Evolutionary conservation across 1,284 basidiomycete species (phyloP), one percentile per base, ranked within the genome.

Genomic region (Malassezia japonica): DNA sequence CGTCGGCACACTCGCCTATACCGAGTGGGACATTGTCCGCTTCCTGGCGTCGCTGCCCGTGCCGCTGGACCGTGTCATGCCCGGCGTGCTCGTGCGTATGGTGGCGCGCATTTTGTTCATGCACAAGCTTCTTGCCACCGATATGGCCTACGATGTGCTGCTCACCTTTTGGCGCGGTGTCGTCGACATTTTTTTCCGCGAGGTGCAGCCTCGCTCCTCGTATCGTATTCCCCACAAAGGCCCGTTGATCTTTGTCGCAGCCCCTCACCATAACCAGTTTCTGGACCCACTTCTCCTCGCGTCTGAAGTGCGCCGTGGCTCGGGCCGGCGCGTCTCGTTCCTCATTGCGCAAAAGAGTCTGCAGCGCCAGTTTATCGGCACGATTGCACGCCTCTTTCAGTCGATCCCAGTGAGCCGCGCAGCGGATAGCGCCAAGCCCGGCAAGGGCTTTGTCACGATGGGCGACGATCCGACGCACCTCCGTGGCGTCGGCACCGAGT

Each of bases 261-360:
- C 89, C 12, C 94, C 94, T 16, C 94, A 99, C 75, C 85, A 87
- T 70, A 99, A 98, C 74, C 75, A 98, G 86, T 98, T 99, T 75
- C 81, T 98, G 48, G 94, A 99, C 70, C 91, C 94, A 7, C 76
- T 98, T 39, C 79, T 98, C 37, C 77, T 99, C 38, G 83, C 82
- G 56, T 81, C 87, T 44, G 87, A 96, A 75, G 90, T 91, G 37
- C 63, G 78, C 68, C 81, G 84, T 52, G 88, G 94, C 74, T 85
- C 85, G 1, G 80, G 82, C 16, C 80, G 94, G 37, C 81, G 83
- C 62, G 86, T 94, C 10, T 83, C 85, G 53, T 91, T 94, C 69
- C 78, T 99, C 35, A 86, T 85, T 24, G 94, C 94, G n/a, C 90
- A 90, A 2, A 87, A 86, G 73, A 89, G 86, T 65, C 82, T 92